Evolutionary conservation across 2,329 filamentous ascomycete genomes (phyloP).

Genomic region (Talaromyces islandicus): DNA sequence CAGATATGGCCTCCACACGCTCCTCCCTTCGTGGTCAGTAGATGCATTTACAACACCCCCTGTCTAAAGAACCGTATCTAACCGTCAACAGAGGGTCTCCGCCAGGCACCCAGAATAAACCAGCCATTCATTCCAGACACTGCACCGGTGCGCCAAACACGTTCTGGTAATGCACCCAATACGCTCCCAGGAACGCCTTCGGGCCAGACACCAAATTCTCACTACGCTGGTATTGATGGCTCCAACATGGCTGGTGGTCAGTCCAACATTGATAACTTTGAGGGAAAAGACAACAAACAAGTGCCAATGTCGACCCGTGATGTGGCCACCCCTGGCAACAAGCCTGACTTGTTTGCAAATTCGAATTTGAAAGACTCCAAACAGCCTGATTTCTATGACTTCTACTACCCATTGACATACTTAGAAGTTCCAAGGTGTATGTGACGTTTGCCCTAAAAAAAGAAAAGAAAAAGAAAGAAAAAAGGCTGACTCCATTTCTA

Average conservation of each 20-base stretch:
- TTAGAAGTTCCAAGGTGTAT: constrained; percentile 32
- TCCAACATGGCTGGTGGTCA: constrained; percentile 24
- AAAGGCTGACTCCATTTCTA: constrained; percentile 15
- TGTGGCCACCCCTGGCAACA: constrained; percentile 38
- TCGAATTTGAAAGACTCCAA: constrained; percentile 23
- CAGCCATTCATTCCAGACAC: constrained; percentile 36
- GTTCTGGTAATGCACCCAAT: constrained; percentile 20
- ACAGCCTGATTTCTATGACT: constrained; percentile 33
- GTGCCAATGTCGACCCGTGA: constrained; percentile 36
- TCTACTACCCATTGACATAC: constrained; percentile 29
- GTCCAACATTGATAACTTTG: constrained; percentile 29
- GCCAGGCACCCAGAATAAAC: constrained; percentile 33
- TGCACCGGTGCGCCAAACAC: constrained; percentile 25
- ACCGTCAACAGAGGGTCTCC: constrained; percentile 27
- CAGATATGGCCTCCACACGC: constrained; percentile 16
- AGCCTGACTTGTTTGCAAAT: constrained; percentile 30
- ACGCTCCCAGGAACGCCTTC: neutral
- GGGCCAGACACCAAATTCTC: constrained; percentile 4
- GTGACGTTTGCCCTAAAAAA: constrained; percentile 3
- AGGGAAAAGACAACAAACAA: constrained; percentile 30
- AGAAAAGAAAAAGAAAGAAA: neutral
- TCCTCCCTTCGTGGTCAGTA: constrained; percentile 23
- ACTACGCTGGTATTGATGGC: constrained; percentile 16
- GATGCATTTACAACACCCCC: constrained; percentile 10
- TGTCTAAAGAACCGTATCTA: neutral